Conservation (phyloP, 202 grass and related monocot genomes). For the Carex arenaria region DNA sequence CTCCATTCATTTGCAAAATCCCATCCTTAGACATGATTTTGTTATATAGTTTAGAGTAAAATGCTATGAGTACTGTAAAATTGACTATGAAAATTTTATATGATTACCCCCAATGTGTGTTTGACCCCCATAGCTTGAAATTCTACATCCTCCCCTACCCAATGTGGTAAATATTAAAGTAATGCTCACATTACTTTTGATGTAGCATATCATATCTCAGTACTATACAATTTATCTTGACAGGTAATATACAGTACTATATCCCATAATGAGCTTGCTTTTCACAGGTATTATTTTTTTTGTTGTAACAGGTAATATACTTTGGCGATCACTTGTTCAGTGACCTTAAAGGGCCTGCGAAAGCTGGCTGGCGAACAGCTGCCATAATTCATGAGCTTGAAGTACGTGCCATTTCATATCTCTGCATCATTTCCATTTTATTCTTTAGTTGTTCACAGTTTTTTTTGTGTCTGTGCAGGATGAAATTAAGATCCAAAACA, state of each 20-base stretch:
- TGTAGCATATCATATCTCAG: conserved; percentile 5
- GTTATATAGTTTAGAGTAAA: too few relatives aligned
- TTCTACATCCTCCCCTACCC: too few relatives aligned
- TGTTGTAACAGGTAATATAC: conserved; percentile 72
- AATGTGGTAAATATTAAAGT: too few relatives aligned
- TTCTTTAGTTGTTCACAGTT: background rate
- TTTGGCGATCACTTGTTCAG: conserved; percentile 97
- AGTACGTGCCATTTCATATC: conserved; percentile 29
- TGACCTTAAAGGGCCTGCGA: conserved; percentile 90
- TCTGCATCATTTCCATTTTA: background rate
- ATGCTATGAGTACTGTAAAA: too few relatives aligned
- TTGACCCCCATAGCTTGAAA: too few relatives aligned
- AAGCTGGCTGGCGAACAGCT: conserved; percentile 97
- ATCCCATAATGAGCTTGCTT: background rate
- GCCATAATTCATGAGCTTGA: conserved; percentile 96
- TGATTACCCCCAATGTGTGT: too few relatives aligned
- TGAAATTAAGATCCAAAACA: conserved; percentile 93
- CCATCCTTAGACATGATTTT: too few relatives aligned
- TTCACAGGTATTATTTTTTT: background rate
- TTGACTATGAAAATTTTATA: too few relatives aligned
- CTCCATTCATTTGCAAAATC: too few relatives aligned
- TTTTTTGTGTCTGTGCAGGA: conserved; percentile 37
- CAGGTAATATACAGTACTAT: too few relatives aligned
- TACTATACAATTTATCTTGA: background rate
- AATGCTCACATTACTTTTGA: background rate